Evolutionary conservation across 139 green algal species (phyloP).

Genomic region (Limnomonas spitsbergensis): DNA sequence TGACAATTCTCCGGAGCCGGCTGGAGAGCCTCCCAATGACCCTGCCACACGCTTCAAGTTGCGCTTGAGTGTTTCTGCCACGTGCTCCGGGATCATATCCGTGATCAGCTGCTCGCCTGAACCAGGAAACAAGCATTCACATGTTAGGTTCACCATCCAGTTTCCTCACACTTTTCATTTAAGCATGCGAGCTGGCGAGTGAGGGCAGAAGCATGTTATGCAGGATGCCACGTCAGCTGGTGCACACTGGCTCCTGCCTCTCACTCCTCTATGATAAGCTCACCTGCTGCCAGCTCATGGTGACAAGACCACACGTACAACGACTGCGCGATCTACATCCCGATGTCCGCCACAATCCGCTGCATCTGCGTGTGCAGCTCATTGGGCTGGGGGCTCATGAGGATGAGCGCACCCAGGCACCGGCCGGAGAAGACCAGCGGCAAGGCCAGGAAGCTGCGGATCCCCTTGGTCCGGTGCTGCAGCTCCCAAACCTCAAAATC

Average conservation of each 20-base stretch:
- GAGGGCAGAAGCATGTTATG: too few relatives aligned
- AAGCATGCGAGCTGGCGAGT: too few relatives aligned
- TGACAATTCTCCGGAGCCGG: too few relatives aligned
- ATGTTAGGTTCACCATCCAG: too few relatives aligned
- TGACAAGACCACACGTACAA: background rate
- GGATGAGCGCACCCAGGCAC: background rate
- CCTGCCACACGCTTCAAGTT: background rate
- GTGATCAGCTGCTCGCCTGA: conserved; percentile 9
- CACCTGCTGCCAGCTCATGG: conserved; percentile 5
- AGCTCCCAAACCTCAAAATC: conserved; percentile 1
- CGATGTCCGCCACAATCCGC: background rate
- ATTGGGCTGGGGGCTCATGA: background rate
- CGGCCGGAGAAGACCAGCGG: background rate
- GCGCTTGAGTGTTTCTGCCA: background rate
- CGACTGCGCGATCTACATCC: background rate
- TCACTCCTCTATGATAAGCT: too few relatives aligned
- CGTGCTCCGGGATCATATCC: background rate
- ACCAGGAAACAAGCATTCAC: background rate
- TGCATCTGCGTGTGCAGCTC: background rate
- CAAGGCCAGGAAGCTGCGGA: background rate
- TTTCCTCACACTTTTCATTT: too few relatives aligned
- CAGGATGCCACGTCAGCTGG: too few relatives aligned
- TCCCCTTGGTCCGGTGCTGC: background rate
- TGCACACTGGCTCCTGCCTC: too few relatives aligned
- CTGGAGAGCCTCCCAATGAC: too few relatives aligned